phyloP scores from a whole-genome alignment of 495 filamentous ascomycete species.

The Trichocladium uniseriatum region DNA sequence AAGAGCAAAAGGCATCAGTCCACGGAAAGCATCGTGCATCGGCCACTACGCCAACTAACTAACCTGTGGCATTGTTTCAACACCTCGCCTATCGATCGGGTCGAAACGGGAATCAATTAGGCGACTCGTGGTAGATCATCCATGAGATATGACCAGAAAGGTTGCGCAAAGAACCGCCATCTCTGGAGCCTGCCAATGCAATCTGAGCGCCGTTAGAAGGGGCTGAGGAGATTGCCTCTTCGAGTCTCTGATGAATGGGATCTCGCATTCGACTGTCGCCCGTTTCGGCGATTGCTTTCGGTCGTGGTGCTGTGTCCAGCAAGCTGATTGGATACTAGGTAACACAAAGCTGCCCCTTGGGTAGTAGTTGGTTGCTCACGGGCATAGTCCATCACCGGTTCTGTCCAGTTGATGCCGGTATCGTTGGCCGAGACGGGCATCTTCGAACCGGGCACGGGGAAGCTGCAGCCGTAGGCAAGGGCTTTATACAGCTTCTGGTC shows the following conservation, averaged over 20 bases:
- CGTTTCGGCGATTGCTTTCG: constrained; percentile 9
- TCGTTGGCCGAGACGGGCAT: not conserved
- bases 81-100: too few species aligned
- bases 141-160: too few species aligned
- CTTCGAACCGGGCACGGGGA: not conserved
- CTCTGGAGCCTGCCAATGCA: not conserved
- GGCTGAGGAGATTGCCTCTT: not conserved
- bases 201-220: not conserved
- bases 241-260: not conserved
- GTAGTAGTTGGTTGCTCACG: not conserved
- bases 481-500: not conserved
- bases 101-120: too few species aligned
- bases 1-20: too few species aligned
- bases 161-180: too few species aligned
- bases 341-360: not conserved
- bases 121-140: too few species aligned
- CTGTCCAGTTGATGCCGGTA: not conserved
- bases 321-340: constrained; percentile 1
- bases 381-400: constrained; percentile 11
- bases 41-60: too few species aligned
- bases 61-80: too few species aligned
- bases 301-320: constrained; percentile 1
- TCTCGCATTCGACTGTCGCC: not conserved
- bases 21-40: too few species aligned
- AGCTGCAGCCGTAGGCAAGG: not conserved